phyloP scores from a whole-genome alignment of 164 flowering plant genomes.

The Cinnamomum chago region DNA sequence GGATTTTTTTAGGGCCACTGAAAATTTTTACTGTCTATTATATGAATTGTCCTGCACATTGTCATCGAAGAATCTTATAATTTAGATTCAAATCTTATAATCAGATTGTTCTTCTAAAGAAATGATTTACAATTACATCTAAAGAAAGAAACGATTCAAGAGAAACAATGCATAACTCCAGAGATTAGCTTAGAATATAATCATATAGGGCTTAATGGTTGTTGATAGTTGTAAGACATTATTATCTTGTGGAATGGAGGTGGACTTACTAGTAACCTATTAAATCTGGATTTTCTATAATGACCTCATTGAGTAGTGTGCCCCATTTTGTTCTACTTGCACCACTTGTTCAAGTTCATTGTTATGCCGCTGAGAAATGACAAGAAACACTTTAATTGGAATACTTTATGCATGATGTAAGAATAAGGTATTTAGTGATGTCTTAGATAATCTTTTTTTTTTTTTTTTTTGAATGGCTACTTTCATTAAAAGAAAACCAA shows the following conservation, averaged over 20 bases:
- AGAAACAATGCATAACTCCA: background rate
- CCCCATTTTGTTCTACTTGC: background rate
- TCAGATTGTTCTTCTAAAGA: background rate
- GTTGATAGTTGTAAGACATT: background rate
- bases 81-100: background rate
- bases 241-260: background rate
- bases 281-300: background rate
- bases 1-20: too few relatives aligned
- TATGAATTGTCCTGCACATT: too few relatives aligned
- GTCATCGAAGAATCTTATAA: background rate
- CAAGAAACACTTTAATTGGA: too few relatives aligned
- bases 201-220: background rate
- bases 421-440: too few relatives aligned
- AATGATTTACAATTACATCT: background rate
- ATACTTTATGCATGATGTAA: too few relatives aligned
- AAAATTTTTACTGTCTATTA: too few relatives aligned
- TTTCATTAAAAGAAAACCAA: too few relatives aligned
- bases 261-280: background rate
- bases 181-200: background rate
- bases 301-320: background rate
- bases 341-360: too few relatives aligned
- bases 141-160: background rate
- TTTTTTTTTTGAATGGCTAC: too few relatives aligned
- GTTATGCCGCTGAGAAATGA: too few relatives aligned
- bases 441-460: too few relatives aligned